Conservation (phyloP, 2,329 filamentous ascomycete genomes). For the Pseudogymnoascus sp. region DNA sequence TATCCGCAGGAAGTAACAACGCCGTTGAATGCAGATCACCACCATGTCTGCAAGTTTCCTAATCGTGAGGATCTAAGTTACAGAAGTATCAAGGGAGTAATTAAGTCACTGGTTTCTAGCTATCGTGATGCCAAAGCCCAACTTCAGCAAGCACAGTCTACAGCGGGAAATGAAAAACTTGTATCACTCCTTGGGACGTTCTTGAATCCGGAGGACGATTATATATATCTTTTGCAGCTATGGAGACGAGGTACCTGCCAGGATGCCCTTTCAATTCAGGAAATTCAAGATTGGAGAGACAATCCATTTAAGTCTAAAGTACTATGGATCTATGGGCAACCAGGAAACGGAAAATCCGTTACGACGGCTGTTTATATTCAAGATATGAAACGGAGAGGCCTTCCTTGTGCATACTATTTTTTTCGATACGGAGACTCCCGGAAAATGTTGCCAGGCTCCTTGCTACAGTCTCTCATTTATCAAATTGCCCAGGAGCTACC, state of each 20-base stretch:
- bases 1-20: conserved; percentile 20
- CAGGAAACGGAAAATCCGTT: conserved; percentile 30
- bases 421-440: conserved; percentile 23
- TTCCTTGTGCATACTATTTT: conserved; percentile 24
- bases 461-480: conserved; percentile 22
- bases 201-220: conserved; percentile 12
- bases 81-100: conserved; percentile 22
- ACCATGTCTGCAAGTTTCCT: conserved; percentile 26
- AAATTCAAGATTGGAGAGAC: conserved; percentile 10
- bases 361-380: conserved; percentile 24
- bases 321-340: conserved; percentile 24
- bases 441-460: conserved; percentile 19
- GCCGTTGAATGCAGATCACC: conserved; percentile 26
- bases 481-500: conserved; percentile 22
- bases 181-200: neutral
- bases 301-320: conserved; percentile 10
- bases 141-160: neutral
- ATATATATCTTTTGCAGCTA: conserved; percentile 13
- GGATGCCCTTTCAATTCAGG: conserved; percentile 14
- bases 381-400: conserved; percentile 14
- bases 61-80: conserved; percentile 29
- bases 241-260: conserved; percentile 20
- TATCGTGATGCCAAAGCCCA: neutral
- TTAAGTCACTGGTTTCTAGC: neutral
- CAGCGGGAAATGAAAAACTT: neutral